These are phyloP conservation scores for Corallochytrium limacisporum DNA, from an alignment of 78 protist species.

Conservation along the genomic window DNA sequence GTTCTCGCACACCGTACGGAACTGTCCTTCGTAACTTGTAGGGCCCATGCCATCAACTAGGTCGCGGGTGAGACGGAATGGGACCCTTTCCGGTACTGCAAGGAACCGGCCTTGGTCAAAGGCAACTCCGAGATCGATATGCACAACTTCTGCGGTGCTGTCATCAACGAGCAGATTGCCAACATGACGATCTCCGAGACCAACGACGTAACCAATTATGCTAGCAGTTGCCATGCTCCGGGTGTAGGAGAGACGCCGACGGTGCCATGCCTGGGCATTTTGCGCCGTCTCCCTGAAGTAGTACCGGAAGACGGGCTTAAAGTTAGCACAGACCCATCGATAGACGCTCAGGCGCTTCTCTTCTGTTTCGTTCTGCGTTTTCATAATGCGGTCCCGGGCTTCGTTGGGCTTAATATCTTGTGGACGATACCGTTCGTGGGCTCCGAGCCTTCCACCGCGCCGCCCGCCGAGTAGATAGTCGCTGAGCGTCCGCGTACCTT, in stretches of 20 bases:
- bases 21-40: too few species aligned
- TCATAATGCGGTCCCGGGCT: not conserved
- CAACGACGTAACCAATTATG: constrained; percentile 62
- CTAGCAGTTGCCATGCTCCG: constrained; percentile 42
- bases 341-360: not conserved
- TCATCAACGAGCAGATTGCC: constrained; percentile 61
- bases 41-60: constrained; percentile 62
- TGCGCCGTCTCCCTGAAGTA: not conserved
- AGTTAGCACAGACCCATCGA: not conserved
- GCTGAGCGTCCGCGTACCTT: constrained; percentile 28
- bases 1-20: too few species aligned
- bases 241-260: constrained; percentile 19
- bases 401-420: not conserved
- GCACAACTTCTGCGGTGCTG: constrained; percentile 56
- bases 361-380: not conserved
- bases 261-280: not conserved
- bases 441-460: not conserved
- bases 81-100: constrained; percentile 51
- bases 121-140: constrained; percentile 79
- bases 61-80: constrained; percentile 64
- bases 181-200: constrained; percentile 79
- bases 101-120: constrained; percentile 51
- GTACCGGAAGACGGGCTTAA: constrained; percentile 48
- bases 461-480: constrained; percentile 8
- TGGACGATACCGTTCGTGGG: constrained; percentile 22